Percentiles rank a stretch among this genome's conserved stretches.
Evolutionary conservation across 225 moss, liverwort and hornwort species (phyloP).

Genomic region (Rhytidiadelphus loreus): DNA sequence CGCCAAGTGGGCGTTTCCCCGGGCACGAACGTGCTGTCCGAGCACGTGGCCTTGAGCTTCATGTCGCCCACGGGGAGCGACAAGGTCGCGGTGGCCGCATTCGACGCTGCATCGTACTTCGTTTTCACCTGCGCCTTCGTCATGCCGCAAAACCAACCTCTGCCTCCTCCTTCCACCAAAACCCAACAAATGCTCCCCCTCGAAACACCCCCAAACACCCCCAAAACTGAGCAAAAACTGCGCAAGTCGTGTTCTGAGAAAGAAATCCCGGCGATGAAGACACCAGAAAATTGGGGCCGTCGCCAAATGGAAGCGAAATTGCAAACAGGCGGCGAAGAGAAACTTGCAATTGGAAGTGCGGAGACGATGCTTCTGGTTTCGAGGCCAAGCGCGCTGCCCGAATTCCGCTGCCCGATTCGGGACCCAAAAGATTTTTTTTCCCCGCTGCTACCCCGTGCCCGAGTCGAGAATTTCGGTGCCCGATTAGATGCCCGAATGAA

Average conservation of each 20-base stretch:
- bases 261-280: neutral
- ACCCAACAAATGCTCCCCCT: neutral
- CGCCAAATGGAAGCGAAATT: neutral
- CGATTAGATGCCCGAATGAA: neutral
- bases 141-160: constrained; percentile 11
- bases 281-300: neutral
- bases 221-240: neutral
- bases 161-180: neutral
- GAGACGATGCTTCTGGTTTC: neutral
- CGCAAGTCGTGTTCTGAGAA: neutral
- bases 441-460: neutral
- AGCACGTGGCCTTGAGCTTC: constrained; percentile 71
- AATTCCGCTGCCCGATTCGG: neutral
- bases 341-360: neutral
- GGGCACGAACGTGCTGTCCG: constrained; percentile 54
- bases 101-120: constrained; percentile 62
- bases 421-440: neutral
- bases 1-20: constrained; percentile 22
- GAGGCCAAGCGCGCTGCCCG: neutral
- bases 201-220: neutral
- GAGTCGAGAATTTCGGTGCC: neutral
- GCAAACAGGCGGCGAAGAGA: neutral
- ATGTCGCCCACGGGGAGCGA: constrained; percentile 62
- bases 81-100: constrained; percentile 64
- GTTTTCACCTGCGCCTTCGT: constrained; percentile 70